phyloP scores from a whole-genome alignment of 768 basidiomycete species.

The Trametes punicea region DNA sequence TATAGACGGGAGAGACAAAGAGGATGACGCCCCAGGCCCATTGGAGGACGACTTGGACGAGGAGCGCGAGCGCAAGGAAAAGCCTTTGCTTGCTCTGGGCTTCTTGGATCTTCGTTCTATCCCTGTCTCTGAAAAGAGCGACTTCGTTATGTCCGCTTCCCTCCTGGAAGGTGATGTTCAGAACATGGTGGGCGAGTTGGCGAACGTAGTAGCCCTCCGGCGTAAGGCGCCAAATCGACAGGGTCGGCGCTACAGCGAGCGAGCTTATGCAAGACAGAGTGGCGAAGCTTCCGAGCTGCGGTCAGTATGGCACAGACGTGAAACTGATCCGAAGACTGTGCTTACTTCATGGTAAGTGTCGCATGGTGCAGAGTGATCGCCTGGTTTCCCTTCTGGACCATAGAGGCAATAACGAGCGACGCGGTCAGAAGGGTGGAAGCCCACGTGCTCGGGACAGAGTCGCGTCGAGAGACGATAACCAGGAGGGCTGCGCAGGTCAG shows the following conservation, averaged over 20 bases:
- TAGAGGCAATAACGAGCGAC: slow-evolving; percentile 27
- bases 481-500: slow-evolving; percentile 21
- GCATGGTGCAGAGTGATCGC: slow-evolving; percentile 27
- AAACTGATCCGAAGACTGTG: neutral
- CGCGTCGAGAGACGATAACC: slow-evolving; percentile 25
- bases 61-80: slow-evolving; percentile 25
- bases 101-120: slow-evolving; percentile 15
- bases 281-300: slow-evolving; percentile 9
- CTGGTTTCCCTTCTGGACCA: slow-evolving; percentile 23
- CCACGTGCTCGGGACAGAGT: slow-evolving; percentile 28
- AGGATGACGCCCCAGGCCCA: slow-evolving; percentile 29
- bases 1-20: slow-evolving; percentile 25
- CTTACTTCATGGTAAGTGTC: slow-evolving; percentile 27
- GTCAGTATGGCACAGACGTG: neutral
- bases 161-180: slow-evolving; percentile 5
- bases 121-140: slow-evolving; percentile 1
- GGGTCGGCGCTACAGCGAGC: slow-evolving; percentile 26
- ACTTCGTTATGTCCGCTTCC: neutral
- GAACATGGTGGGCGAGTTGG: slow-evolving; percentile 16
- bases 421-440: slow-evolving; percentile 27
- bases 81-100: slow-evolving; percentile 22
- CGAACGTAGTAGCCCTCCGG: slow-evolving; percentile 19
- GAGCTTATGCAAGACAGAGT: slow-evolving; percentile 29
- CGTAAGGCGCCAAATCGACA: slow-evolving; percentile 27
- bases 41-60: slow-evolving; percentile 28